phyloP scores from a whole-genome alignment of 2,329 filamentous ascomycete genomes.

The Botrytis elliptica region DNA sequence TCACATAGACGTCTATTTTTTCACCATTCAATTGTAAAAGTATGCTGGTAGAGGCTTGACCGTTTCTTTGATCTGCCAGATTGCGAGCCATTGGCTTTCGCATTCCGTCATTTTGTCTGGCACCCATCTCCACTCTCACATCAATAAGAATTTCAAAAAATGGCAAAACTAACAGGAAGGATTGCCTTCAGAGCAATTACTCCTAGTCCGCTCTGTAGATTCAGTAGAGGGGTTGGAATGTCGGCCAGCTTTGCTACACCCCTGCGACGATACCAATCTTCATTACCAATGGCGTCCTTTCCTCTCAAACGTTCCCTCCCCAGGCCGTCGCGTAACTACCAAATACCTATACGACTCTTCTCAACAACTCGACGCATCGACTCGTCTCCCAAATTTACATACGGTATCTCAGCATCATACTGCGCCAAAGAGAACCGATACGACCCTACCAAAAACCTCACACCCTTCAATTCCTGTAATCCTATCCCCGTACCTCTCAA shows the following conservation, averaged over 20 bases:
- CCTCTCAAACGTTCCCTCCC: background rate
- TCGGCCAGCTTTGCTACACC: background rate
- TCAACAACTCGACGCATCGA: constrained; percentile 26
- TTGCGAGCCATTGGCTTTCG: constrained; percentile 35
- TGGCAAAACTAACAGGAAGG: constrained; percentile 29
- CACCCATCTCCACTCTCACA: background rate
- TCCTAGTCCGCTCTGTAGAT: constrained; percentile 13
- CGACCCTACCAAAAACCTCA: constrained; percentile 66
- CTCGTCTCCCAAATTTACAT: constrained; percentile 50
- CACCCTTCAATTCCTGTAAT: constrained; percentile 67
- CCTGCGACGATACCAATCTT: constrained; percentile 16
- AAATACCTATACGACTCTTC: constrained; percentile 24
- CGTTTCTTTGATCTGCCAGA: constrained; percentile 16
- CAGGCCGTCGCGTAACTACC: background rate
- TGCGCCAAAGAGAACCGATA: constrained; percentile 70
- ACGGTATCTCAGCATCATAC: constrained; percentile 72
- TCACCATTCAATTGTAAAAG: background rate
- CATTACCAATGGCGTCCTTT: constrained; percentile 1
- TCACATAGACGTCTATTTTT: background rate
- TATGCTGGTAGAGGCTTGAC: constrained; percentile 8
- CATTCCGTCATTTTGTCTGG: constrained; percentile 16
- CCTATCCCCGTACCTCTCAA: constrained; percentile 52
- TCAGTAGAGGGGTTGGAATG: constrained; percentile 1
- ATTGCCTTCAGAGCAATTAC: constrained; percentile 27
- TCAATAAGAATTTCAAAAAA: constrained; percentile 20